These are phyloP conservation scores for Aureobasidium sp. DNA, from an alignment of 2,329 filamentous ascomycete species.

Conservation along the genomic window DNA sequence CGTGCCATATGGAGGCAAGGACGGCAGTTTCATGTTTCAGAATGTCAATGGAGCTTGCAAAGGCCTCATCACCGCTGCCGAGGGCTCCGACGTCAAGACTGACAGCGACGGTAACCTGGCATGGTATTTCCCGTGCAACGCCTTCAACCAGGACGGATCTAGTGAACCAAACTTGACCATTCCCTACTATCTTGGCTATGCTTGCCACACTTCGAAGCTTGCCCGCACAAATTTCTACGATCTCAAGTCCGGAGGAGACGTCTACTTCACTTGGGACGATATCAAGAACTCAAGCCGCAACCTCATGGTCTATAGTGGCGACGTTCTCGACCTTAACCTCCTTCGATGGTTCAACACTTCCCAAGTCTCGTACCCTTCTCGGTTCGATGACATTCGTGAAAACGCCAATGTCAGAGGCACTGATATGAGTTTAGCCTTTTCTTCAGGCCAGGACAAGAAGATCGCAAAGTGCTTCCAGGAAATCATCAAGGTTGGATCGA, in stretches of 20 bases:
- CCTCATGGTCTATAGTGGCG: conserved; percentile 87
- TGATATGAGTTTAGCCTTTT: conserved; percentile 84
- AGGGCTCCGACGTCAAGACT: conserved; percentile 70
- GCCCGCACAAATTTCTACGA: conserved; percentile 70
- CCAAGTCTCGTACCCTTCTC: conserved; percentile 66
- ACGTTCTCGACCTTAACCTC: conserved; percentile 83
- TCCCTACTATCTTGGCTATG: conserved; percentile 74
- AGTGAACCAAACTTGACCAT: conserved; percentile 65
- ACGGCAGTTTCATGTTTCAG: conserved; percentile 95
- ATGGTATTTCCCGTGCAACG: conserved; percentile 94
- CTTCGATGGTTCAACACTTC: conserved; percentile 82
- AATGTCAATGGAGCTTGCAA: conserved; percentile 98
- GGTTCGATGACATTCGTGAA: conserved; percentile 73
- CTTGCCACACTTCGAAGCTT: conserved; percentile 70
- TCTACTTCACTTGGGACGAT: conserved; percentile 95
- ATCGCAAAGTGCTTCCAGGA: conserved; percentile 83
- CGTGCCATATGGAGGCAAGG: conserved; percentile 67
- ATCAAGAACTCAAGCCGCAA: conserved; percentile 84
- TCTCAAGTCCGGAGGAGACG: conserved; percentile 66
- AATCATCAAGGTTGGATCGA: conserved; percentile 90
- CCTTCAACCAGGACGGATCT: conserved; percentile 92
- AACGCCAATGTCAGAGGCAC: conserved; percentile 67
- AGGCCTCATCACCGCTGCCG: conserved; percentile 67
- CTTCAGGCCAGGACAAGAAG: conserved; percentile 68
- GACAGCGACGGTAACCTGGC: conserved; percentile 67